A percentile compares a stretch with the other conserved stretches of the same genome.
phyloP scores from a whole-genome alignment of 768 basidiomycete species.

The Sistotremastrum niveocremeum region DNA sequence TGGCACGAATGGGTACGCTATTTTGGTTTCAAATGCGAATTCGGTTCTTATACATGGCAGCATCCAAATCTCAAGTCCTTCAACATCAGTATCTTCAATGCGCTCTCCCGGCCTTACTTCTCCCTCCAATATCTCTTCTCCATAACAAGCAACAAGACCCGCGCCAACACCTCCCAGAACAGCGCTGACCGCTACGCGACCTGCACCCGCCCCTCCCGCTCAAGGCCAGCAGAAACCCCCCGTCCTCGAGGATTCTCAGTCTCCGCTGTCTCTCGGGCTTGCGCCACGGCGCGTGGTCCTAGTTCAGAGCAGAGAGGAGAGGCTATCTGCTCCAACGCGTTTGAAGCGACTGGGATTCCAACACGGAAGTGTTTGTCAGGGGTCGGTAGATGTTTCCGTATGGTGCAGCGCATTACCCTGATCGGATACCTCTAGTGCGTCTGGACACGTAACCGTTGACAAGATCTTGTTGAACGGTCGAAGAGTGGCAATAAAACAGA shows the following conservation, averaged over 20 bases:
- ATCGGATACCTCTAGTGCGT: slow-evolving; percentile 48
- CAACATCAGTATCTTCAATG: slow-evolving; percentile 4
- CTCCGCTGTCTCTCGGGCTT: slow-evolving; percentile 52
- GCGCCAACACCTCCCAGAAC: slow-evolving; percentile 22
- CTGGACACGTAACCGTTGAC: slow-evolving; percentile 97
- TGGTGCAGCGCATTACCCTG: slow-evolving; percentile 2
- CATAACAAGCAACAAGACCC: too few species aligned
- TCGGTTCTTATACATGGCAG: too few species aligned
- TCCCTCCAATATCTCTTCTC: too few species aligned
- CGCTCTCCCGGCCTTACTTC: slow-evolving; percentile 1
- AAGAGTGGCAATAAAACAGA: slow-evolving; percentile 97
- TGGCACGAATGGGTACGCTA: too few species aligned
- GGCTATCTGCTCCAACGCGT: slow-evolving; percentile 15
- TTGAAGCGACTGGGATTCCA: slow-evolving; percentile 21
- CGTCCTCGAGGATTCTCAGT: slow-evolving; percentile 40
- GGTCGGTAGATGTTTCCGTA: slow-evolving; percentile 40
- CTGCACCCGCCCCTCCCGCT: slow-evolving; percentile 45
- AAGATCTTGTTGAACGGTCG: slow-evolving; percentile 73
- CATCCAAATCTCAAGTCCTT: too few species aligned
- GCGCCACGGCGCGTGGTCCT: slow-evolving; percentile 47
- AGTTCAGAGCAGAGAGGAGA: slow-evolving; percentile 20
- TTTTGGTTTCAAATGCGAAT: too few species aligned
- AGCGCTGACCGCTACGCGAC: slow-evolving; percentile 39
- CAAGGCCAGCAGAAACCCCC: slow-evolving; percentile 18
- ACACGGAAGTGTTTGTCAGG: slow-evolving; percentile 62